A percentile compares a stretch with the other conserved stretches of the same genome.
Conservation (phyloP, 176 grass and related monocot species). For the Saccharum officinarum region DNA sequence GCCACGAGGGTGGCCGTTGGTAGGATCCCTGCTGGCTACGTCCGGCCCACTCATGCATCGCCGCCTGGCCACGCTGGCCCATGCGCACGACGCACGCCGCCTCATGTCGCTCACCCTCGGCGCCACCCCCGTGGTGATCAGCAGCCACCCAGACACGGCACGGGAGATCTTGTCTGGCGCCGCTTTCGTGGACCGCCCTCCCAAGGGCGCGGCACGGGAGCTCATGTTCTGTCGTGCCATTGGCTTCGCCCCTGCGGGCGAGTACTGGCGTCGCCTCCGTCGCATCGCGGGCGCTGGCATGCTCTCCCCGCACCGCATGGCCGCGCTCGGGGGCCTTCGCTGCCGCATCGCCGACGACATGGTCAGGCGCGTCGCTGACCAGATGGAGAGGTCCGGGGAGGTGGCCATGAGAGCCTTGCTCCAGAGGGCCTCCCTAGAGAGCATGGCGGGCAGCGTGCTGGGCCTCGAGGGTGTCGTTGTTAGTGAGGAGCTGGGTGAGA, state of each 20-base stretch:
- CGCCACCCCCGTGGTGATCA: slow-evolving; percentile 32
- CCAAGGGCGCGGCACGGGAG: slow-evolving; percentile 14
- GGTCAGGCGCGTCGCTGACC: not conserved
- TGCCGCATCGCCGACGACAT: not conserved
- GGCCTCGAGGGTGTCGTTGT: not conserved
- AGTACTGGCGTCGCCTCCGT: slow-evolving; percentile 51
- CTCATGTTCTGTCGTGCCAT: slow-evolving; percentile 53
- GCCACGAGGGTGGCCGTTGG: slow-evolving; percentile 36
- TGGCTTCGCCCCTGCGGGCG: slow-evolving; percentile 38
- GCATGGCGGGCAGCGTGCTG: slow-evolving; percentile 40
- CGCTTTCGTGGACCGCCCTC: slow-evolving; percentile 38
- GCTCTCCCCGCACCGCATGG: slow-evolving; percentile 41
- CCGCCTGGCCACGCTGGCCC: slow-evolving; percentile 23
- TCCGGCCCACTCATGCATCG: slow-evolving; percentile 40
- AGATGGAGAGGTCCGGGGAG: slow-evolving; percentile 1
- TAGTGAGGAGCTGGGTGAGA: slow-evolving; percentile 3
- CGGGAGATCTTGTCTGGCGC: slow-evolving; percentile 34
- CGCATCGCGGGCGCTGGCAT: slow-evolving; percentile 18
- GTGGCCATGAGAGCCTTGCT: slow-evolving; percentile 35
- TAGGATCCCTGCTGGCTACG: slow-evolving; percentile 28
- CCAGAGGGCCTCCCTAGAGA: slow-evolving; percentile 39
- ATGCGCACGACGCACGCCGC: slow-evolving; percentile 2
- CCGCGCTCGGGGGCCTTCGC: slow-evolving; percentile 1
- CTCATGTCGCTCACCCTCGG: slow-evolving; percentile 50
- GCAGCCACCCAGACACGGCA: slow-evolving; percentile 43